Conservation (phyloP, 495 filamentous ascomycete species). For the Evansstolkia leycettana region DNA sequence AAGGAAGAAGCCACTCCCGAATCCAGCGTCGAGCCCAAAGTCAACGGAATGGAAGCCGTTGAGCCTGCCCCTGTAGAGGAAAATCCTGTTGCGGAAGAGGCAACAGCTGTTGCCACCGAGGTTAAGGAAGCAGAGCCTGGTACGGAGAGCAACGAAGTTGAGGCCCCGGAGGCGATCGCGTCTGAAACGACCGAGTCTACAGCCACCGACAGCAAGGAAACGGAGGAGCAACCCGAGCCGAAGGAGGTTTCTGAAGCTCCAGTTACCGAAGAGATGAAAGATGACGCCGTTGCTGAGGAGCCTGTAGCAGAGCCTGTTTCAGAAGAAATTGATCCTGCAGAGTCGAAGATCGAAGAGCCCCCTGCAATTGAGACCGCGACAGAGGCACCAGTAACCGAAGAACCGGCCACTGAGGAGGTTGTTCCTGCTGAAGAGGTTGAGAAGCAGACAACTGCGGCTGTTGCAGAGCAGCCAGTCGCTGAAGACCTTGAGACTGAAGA, state of each 20-base stretch:
- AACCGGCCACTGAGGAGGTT: not conserved
- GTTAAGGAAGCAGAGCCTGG: conserved; percentile 1
- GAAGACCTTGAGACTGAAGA: conserved; percentile 1
- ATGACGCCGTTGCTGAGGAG: conserved; percentile 2
- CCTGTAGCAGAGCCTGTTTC: conserved; percentile 2
- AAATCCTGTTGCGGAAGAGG: conserved; percentile 6
- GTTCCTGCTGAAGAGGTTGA: not conserved
- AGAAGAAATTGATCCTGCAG: conserved; percentile 1
- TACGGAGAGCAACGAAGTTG: conserved; percentile 1
- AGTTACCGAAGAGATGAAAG: conserved; percentile 1
- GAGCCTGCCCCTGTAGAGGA: not conserved
- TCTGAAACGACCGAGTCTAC: not conserved
- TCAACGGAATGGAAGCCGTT: conserved; percentile 5
- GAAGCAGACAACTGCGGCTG: not conserved
- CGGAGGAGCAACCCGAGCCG: not conserved
- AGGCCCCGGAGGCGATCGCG: not conserved
- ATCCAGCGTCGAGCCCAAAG: conserved; percentile 2
- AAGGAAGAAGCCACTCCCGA: conserved; percentile 1
- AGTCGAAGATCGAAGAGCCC: conserved; percentile 2
- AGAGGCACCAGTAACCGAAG: conserved; percentile 4
- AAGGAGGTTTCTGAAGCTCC: not conserved
- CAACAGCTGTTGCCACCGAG: conserved; percentile 1
- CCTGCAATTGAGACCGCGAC: not conserved
- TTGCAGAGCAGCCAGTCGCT: not conserved
- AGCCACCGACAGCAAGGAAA: not conserved